Evolutionary conservation across 2,329 filamentous ascomycete species (phyloP), one percentile per base, ranked within the genome.

Genomic region (Ophiostoma sp.): DNA sequence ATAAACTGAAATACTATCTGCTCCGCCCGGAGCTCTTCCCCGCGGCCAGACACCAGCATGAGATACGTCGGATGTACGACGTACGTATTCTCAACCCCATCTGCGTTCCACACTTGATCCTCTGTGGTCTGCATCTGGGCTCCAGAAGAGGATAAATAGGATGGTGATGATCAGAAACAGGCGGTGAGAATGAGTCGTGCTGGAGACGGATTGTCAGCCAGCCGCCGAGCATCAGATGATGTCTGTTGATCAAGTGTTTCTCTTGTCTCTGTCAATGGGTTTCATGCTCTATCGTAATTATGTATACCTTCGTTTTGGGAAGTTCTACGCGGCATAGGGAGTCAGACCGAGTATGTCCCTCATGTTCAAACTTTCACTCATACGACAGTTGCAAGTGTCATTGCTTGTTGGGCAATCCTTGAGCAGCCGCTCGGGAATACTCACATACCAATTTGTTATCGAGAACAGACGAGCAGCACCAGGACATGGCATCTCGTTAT

Each of bases 11-110:
- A 63, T 4, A 42, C 36, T 18, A 55, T 55, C 49, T 42, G 40
- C 49, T 47, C 63, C 47, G 49, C 67, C 67, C 67, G 67, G 67
- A 66, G 64, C 44, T 40, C 64, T 64, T 68, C 67, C 67, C 67
- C 67, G 67, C 67, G 64, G 49, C 12, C 49, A 55, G 16, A 55
- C 49, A n/a, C 47, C 47, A 52, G 11, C 47, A 52, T 27, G 27
- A 27, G 27, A 27, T 27, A 68, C n/a, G 18, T 7, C 8, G 44
- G 44, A 45, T 45, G 44, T 14, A 67, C 44, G n/a, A 12, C 18
- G 47, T 14, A 47, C 5, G 47, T 52, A 52, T 52, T 4, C 12
- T 52, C 5, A 27, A 52, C 16, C n/a, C 47, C 2, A 16, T 7
- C n/a, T 52, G 12, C 14, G 42, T 27, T 7, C 47, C 47, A 52